Base-by-base conservation (phyloP, 495 filamentous ascomycete species). In the Penicillium nucicola region DNA sequence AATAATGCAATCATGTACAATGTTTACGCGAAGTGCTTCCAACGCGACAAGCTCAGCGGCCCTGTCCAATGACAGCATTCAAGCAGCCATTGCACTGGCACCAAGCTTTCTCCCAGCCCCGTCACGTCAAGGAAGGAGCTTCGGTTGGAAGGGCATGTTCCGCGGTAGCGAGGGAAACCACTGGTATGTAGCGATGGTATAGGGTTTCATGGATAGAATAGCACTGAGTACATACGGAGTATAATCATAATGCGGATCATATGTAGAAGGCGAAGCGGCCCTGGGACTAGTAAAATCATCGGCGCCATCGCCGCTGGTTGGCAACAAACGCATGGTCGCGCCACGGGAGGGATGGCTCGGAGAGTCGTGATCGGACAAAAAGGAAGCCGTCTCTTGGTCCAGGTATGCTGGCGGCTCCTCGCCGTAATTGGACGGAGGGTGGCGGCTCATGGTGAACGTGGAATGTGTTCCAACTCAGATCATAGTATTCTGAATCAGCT, bases 241-340 rank as follows among this genome's bases (percentile, higher is more conserved):
- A 45, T 74, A 68, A 31, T 39, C 41, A 42, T 57, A 57, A 38
- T 50, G 42, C 2, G 57, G 42, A 10, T 55, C 51, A 34, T 63
- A 60, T 3, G 57, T 48, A 1, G 45, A 59, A 17, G 53, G 55
- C 17, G 58, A 61, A 13, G 51, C 22, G 1, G 43, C 30, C 13
- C 54, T 52, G 15, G 56, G 28, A 34, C 61, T 63, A 31, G 51
- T 52, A 36, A 59, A 10, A 17, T 71, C 64, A 6, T 41, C 45
- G 45, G 69, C 60, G 15, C 60, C 56, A 9, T 79, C 74, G 25
- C 80, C 72, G 22, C 67, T 74, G n/a, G 75, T 74, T 5, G 81
- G 81, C 47, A 87, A 60, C 58, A 87, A 64, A 13, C 83, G 77
- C 83, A 86, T 84, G 0, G 82, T 80, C 13, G 78, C 66, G 33